phyloP scores from a whole-genome alignment of 164 flowering plant species.

The Aristolochia californica region DNA sequence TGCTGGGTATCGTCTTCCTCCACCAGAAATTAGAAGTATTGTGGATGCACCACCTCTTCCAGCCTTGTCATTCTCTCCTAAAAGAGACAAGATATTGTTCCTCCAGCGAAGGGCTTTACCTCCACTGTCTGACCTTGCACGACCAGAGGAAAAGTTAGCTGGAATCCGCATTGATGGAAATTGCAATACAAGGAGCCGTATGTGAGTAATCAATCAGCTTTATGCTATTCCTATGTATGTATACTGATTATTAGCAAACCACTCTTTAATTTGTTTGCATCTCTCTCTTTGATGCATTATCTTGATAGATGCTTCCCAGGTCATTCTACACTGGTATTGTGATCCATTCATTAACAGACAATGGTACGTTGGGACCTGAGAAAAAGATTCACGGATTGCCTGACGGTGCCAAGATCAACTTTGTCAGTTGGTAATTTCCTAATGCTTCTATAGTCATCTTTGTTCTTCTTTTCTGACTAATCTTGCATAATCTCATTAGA shows the following conservation, averaged over 20 bases:
- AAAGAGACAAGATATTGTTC: slow-evolving; percentile 80
- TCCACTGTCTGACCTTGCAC: slow-evolving; percentile 72
- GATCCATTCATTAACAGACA: slow-evolving; percentile 64
- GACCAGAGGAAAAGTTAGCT: slow-evolving; percentile 88
- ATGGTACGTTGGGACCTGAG: slow-evolving; percentile 82
- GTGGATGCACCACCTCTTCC: slow-evolving; percentile 98
- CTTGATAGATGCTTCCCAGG: slow-evolving; percentile 24
- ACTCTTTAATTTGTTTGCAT: neutral
- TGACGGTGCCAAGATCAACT: slow-evolving; percentile 83
- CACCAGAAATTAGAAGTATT: slow-evolving; percentile 75
- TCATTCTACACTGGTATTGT: slow-evolving; percentile 94
- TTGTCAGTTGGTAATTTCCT: slow-evolving; percentile 62
- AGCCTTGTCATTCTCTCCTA: slow-evolving; percentile 81
- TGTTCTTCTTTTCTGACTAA: neutral
- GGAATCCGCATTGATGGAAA: slow-evolving; percentile 92
- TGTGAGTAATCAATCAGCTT: slow-evolving; percentile 36
- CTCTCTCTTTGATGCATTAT: neutral
- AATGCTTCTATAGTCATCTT: neutral
- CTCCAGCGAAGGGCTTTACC: slow-evolving; percentile 92
- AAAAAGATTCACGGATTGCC: slow-evolving; percentile 78
- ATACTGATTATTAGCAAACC: neutral
- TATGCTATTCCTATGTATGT: neutral
- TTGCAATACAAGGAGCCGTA: slow-evolving; percentile 83
- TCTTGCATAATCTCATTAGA: neutral
- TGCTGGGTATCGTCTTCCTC: slow-evolving; percentile 74